A percentile compares a stretch with the other conserved stretches of the same genome.
Conservation (phyloP, 148 eudicot species). For the Chenopodium album region DNA sequence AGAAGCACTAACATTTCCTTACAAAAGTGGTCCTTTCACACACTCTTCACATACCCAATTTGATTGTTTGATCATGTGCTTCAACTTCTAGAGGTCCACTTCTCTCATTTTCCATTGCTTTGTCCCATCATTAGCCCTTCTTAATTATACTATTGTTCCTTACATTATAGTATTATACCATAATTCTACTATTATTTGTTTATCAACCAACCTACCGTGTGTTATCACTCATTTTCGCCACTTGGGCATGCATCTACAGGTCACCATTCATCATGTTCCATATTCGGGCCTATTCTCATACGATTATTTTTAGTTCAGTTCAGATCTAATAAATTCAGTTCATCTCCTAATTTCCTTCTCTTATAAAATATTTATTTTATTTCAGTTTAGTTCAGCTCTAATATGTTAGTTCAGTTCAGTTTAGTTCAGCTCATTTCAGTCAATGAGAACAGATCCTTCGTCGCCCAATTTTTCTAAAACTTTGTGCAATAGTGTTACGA, state of each 20-base stretch:
- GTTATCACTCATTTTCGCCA: conserved; percentile 16
- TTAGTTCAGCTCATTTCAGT: no score
- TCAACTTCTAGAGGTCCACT: conserved; percentile 9
- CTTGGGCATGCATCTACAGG: conserved; percentile 14
- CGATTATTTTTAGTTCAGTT: no score
- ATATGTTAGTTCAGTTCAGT: no score
- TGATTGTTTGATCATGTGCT: conserved; percentile 28
- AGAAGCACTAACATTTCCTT: conserved; percentile 24
- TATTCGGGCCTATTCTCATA: no score
- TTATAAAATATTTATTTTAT: no score
- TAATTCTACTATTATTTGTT: neutral
- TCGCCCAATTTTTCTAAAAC: no score
- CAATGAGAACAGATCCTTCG: neutral
- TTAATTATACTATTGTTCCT: neutral
- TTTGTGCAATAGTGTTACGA: no score
- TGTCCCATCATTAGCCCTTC: conserved; percentile 23
- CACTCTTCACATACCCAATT: conserved; percentile 15
- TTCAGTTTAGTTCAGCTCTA: no score
- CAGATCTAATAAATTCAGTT: no score
- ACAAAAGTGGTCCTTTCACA: conserved; percentile 23
- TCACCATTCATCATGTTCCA: conserved; percentile 2
- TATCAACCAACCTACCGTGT: neutral
- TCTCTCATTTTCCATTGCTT: conserved; percentile 10
- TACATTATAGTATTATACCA: neutral
- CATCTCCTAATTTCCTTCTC: no score